Evolutionary conservation across 768 basidiomycete species (phyloP), one percentile per base, ranked within the genome.

Genomic region (Lactarius quietus): DNA sequence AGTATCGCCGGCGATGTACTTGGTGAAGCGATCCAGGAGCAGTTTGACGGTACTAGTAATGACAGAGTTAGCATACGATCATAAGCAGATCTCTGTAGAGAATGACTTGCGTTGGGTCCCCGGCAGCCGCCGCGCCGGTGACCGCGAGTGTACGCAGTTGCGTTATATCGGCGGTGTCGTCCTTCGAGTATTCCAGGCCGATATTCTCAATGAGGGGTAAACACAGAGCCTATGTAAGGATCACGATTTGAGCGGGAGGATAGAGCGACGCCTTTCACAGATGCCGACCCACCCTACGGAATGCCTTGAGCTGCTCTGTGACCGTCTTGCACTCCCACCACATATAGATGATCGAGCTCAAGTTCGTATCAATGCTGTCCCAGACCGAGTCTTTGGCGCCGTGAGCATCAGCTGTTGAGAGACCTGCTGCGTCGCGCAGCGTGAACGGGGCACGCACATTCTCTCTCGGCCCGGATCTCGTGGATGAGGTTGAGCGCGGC

Each of bases 321-420:
- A 81, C 78, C 35, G 77, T 80, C 36, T 76, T 78, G 72, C 93
- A 78, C 75, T 96, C 94, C 90, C 92, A 97, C 90, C 93, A 97
- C 3, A 86, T 83, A 8, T 80, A 82, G 12, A 79, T 73, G 35
- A 97, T 75, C 39, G 78, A 74, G 31, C 72, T 70, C 57, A 98
- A 75, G 58, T 81, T 85, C 14, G 79, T 77, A 4, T 81, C 76
- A 55, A 95, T 86, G 62, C 85, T 85, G 57, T 84, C 79, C 93
- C 91, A 95, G 18, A 96, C 92, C 65, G 93, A 80, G 76, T 87
- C 93, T 93, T 70, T n/a, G 48, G 57, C 35, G 43, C n/a, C 10
- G 35, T 15, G 51, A 9, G 36, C 23, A 51, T 64, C 29, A 69
- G 65, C 39, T 69, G 20, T 10, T 15, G 26, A 28, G 48, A 15